Percentiles rank a stretch among this genome's conserved stretches.
These are phyloP conservation scores for Naganishia kalamii DNA, from an alignment of 768 basidiomycete genomes.

Conservation along the genomic window DNA sequence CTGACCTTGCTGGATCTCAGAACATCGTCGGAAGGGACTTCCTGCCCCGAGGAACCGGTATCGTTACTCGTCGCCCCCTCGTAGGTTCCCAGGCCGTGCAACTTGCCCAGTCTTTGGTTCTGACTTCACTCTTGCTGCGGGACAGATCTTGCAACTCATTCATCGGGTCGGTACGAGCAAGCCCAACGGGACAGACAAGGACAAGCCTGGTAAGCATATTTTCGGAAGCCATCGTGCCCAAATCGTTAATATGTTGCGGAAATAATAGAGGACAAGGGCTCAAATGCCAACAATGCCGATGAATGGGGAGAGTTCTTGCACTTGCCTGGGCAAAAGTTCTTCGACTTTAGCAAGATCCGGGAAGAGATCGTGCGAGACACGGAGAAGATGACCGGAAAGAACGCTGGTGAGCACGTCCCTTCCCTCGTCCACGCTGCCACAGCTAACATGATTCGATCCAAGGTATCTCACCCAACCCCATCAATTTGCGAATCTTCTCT, in stretches of 20 bases:
- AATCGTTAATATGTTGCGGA: conserved; percentile 13
- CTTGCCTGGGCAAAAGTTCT: conserved; percentile 93
- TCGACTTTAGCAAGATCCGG: conserved; percentile 92
- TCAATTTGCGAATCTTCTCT: conserved; percentile 95
- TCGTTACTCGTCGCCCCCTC: conserved; percentile 92
- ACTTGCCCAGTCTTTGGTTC: conserved; percentile 1
- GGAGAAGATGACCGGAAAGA: conserved; percentile 96
- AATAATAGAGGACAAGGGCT: conserved; percentile 53
- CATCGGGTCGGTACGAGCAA: conserved; percentile 60
- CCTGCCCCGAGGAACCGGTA: conserved; percentile 95
- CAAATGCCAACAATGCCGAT: conserved; percentile 72
- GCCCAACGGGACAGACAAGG: conserved; percentile 31
- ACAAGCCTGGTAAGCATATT: conserved; percentile 47
- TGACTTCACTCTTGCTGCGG: neutral
- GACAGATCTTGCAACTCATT: conserved; percentile 85
- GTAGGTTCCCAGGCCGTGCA: conserved; percentile 51
- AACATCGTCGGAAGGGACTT: conserved; percentile 98
- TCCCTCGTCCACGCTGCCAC: neutral
- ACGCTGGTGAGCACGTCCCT: conserved; percentile 55
- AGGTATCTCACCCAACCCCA: conserved; percentile 93
- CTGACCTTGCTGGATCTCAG: conserved; percentile 47
- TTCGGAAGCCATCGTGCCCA: neutral
- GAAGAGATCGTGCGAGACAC: conserved; percentile 95
- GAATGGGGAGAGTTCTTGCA: conserved; percentile 99
- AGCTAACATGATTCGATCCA: neutral